Base-by-base conservation (phyloP, 176 grass and related monocot genomes). In the Neostapfia colusana region DNA sequence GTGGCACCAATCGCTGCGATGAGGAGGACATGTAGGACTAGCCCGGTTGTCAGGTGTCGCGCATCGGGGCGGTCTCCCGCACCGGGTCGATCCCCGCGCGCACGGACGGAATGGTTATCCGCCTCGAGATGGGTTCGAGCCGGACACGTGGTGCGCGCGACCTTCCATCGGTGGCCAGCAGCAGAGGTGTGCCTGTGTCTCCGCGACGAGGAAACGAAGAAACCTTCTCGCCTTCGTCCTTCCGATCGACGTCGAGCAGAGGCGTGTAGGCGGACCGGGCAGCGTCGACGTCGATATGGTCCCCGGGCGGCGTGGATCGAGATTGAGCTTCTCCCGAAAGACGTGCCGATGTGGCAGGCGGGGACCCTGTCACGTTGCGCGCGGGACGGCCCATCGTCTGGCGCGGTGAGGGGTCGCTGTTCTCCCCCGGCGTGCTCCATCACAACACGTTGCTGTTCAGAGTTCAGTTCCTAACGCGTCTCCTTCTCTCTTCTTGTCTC, bases 31-130 rank as follows among this genome's bases (percentile, higher is more conserved):
- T 18, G 61, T 41, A 36, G 85, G 74, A 10, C 80, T 74, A 46
- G 0, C 10, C 17, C 7, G 50, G 14, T 10, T 28, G 54, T 65
- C 85, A 88, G 69, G 69, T 83, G 85, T 61, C 41, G 61, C 61
- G 51, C 73, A 72, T 26, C 31, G 31, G 31, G 31, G 3, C 3
- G 31, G 31, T 31, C 31, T 31, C 27, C 35, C 15, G 21, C 0
- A 0, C 21, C 0, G 13, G 39, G 44, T 61, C 73, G 26, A 57
- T 40, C 36, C 21, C 34, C 13, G 13, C 34, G 49, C 70, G 8
- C 21, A 35, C 23, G 27, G 10, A 12, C 28, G 23, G 68, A 42
- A 56, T 83, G 62, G 75, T 74, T 83, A 88, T 79, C 85, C 74
- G 69, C 55, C 60, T 37, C 18, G 51, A 53, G 60, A 25, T 38